phyloP scores from a whole-genome alignment of 192 early-diverging fungal genomes.

The Coemansia sp. region DNA sequence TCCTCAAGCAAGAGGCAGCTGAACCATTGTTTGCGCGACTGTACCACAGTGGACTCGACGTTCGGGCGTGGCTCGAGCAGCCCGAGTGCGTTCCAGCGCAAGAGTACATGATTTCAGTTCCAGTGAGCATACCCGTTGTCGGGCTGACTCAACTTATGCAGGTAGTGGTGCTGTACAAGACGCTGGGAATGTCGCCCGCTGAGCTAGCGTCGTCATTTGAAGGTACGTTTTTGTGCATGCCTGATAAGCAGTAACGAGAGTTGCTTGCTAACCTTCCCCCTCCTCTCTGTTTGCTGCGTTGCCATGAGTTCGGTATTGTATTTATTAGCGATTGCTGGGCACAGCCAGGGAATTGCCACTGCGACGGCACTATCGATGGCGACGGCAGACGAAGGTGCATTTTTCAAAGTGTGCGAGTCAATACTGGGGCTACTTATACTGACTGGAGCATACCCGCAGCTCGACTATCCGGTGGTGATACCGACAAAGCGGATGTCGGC shows the following conservation, averaged over 20 bases:
- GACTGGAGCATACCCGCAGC: constrained; percentile 82
- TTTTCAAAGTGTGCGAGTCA: constrained; percentile 74
- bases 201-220: constrained; percentile 61
- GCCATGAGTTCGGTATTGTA: neutral
- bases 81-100: constrained; percentile 72
- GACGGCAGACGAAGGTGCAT: constrained; percentile 77
- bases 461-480: constrained; percentile 56
- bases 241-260: too few species aligned
- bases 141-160: constrained; percentile 91
- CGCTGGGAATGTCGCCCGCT: constrained; percentile 63
- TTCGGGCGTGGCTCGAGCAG: constrained; percentile 78
- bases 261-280: too few species aligned
- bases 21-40: constrained; percentile 60
- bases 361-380: constrained; percentile 85
- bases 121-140: constrained; percentile 85
- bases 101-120: constrained; percentile 75
- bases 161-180: constrained; percentile 81
- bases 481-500: neutral
- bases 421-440: constrained; percentile 82
- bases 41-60: constrained; percentile 74
- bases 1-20: constrained; percentile 61
- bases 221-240: constrained; percentile 16
- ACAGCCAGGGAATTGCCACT: constrained; percentile 90
- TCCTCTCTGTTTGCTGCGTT: neutral
- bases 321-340: constrained; percentile 75